Evolutionary conservation across 2,329 filamentous ascomycete species (phyloP).

Genomic region (Aspergillus pseudoterreus): DNA sequence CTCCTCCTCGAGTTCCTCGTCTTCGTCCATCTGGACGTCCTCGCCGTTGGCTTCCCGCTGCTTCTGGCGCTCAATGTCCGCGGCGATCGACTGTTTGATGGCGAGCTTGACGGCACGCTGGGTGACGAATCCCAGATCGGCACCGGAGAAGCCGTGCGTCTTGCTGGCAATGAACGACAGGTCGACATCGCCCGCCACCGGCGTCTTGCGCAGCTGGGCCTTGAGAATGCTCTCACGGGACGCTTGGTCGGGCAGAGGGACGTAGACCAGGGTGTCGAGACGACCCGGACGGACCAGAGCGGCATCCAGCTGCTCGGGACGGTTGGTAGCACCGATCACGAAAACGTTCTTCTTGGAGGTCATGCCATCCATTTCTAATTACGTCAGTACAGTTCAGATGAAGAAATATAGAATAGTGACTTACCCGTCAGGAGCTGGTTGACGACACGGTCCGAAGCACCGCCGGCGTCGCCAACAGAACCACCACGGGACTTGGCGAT

Average conservation of each 20-base stretch:
- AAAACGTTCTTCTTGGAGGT: slow-evolving; percentile 99
- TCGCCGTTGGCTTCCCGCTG: slow-evolving; percentile 81
- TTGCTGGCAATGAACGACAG: slow-evolving; percentile 89
- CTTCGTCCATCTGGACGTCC: slow-evolving; percentile 70
- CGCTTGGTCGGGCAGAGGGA: slow-evolving; percentile 87
- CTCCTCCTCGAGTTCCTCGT: slow-evolving; percentile 58
- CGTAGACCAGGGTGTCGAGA: slow-evolving; percentile 98
- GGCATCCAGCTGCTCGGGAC: slow-evolving; percentile 97
- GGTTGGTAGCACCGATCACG: slow-evolving; percentile 97
- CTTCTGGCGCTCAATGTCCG: slow-evolving; percentile 87
- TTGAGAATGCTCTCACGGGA: slow-evolving; percentile 87
- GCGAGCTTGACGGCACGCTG: slow-evolving; percentile 98
- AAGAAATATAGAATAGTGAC: slow-evolving; percentile 29
- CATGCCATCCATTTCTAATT: slow-evolving; percentile 94
- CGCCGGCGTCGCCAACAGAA: slow-evolving; percentile 90
- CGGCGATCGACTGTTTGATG: slow-evolving; percentile 91
- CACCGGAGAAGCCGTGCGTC: slow-evolving; percentile 99
- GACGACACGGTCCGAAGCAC: slow-evolving; percentile 98
- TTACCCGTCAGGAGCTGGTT: slow-evolving; percentile 97
- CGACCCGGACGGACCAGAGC: slow-evolving; percentile 96
- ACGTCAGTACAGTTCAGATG: slow-evolving; percentile 37
- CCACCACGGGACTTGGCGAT: slow-evolving; percentile 99
- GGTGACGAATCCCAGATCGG: slow-evolving; percentile 97
- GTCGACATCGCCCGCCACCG: slow-evolving; percentile 82
- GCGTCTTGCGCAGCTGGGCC: slow-evolving; percentile 97